A percentile compares a stretch with the other conserved stretches of the same genome.
Evolutionary conservation across 2,329 filamentous ascomycete species (phyloP).

Genomic region (Arthroderma sp.): DNA sequence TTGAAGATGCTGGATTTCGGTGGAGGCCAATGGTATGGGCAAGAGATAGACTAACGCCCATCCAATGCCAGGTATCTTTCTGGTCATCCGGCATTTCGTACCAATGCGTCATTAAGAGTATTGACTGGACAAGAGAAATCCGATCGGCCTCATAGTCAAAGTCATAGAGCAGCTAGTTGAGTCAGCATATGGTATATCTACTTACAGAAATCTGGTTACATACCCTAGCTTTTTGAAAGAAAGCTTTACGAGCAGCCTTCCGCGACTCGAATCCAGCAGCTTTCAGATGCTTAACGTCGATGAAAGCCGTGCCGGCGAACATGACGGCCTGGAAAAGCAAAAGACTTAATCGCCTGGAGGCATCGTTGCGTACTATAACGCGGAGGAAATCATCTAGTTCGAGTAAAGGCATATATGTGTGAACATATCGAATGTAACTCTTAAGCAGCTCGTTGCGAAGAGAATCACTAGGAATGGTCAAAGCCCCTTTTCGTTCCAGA

Average conservation of each 20-base stretch:
- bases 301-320: slow-evolving; percentile 82
- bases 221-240: slow-evolving; percentile 79
- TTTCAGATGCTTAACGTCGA: slow-evolving; percentile 64
- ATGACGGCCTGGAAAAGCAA: slow-evolving; percentile 88
- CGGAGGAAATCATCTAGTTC: slow-evolving; percentile 51
- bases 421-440: slow-evolving; percentile 76
- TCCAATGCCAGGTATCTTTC: slow-evolving; percentile 98
- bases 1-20: slow-evolving; percentile 67
- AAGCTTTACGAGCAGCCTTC: slow-evolving; percentile 72
- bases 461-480: slow-evolving; percentile 57
- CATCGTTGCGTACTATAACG: slow-evolving; percentile 53
- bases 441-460: slow-evolving; percentile 72
- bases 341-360: slow-evolving; percentile 61
- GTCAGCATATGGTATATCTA: neutral
- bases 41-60: slow-evolving; percentile 86
- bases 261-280: slow-evolving; percentile 65
- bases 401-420: slow-evolving; percentile 85
- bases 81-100: slow-evolving; percentile 95
- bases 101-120: slow-evolving; percentile 92
- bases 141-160: slow-evolving; percentile 91
- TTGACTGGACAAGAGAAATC: slow-evolving; percentile 73
- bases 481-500: slow-evolving; percentile 69
- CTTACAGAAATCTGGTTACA: slow-evolving; percentile 25
- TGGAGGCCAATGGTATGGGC: slow-evolving; percentile 90
- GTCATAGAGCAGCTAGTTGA: slow-evolving; percentile 64